Evolutionary conservation across 2,329 filamentous ascomycete genomes (phyloP).

Genomic region (Paraphaeosphaeria sporulosa): DNA sequence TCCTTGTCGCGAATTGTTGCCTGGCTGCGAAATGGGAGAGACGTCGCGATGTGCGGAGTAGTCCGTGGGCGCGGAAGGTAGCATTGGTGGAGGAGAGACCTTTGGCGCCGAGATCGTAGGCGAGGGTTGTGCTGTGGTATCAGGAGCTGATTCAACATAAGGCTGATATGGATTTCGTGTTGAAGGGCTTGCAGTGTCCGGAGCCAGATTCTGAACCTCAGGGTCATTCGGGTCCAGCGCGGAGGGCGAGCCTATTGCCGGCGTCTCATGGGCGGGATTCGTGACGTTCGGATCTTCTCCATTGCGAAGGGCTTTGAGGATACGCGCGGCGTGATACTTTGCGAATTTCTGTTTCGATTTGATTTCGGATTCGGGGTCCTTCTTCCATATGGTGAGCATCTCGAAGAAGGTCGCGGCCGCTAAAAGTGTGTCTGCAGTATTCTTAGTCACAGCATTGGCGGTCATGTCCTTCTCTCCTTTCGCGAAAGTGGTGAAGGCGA

Average conservation of each 20-base stretch:
- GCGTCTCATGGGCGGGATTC: conserved; percentile 73
- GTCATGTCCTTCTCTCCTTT: conserved; percentile 83
- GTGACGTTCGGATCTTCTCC: conserved; percentile 91
- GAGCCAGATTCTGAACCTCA: conserved; percentile 65
- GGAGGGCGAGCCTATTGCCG: conserved; percentile 47
- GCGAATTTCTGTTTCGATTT: conserved; percentile 92
- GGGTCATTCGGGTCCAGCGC: conserved; percentile 69
- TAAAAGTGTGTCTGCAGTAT: conserved; percentile 93
- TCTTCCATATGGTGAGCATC: conserved; percentile 81
- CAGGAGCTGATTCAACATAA: conserved; percentile 67
- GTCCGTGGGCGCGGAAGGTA: conserved; percentile 39
- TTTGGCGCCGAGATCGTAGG: conserved; percentile 50
- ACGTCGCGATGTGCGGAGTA: conserved; percentile 56
- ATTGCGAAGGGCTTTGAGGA: conserved; percentile 87
- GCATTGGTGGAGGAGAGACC: conserved; percentile 51
- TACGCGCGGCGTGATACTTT: conserved; percentile 93
- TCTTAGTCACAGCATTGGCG: conserved; percentile 84
- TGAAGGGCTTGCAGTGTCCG: conserved; percentile 35
- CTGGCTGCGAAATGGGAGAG: conserved; percentile 60
- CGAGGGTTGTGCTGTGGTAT: conserved; percentile 61
- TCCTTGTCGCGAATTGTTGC: conserved; percentile 50
- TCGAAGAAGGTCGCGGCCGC: conserved; percentile 94
- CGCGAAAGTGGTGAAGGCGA: conserved; percentile 86
- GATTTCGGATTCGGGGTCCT: conserved; percentile 74
- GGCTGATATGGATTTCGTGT: conserved; percentile 50